Base-by-base conservation (phyloP, 31 red algal species). In the Asparagopsis taxiformis region DNA sequence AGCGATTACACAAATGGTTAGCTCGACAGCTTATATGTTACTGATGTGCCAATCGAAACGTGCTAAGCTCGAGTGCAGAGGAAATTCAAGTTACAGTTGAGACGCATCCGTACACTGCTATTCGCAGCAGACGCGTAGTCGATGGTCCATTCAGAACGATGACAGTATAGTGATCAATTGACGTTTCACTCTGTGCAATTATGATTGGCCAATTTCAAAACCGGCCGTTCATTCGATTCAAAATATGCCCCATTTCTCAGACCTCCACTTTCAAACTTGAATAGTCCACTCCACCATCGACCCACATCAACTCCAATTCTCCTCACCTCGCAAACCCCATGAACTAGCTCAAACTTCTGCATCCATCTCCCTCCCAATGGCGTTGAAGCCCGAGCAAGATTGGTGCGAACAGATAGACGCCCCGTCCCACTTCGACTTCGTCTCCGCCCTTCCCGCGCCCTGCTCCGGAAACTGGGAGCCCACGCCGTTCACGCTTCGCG, bases 391-490 rank as follows among this genome's bases (percentile, higher is more conserved):
- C 20, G 62, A 25, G 31, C 51, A 80, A 43, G 51, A 43, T 43
- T 80, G 76, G 76, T 65, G 51, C 38, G 64, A 38, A 19, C 37
- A 68, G 28, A 69, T 69, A 28, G 16, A 55, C 22, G 64, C 59
- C 63, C 76, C 76, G 22, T 35, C 33, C 9, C 59, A 43, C 21
- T 80, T 69, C 54, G 76, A 80, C 64, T 80, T 80, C 46, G 62
- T 51, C 57, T 46, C 50, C 46, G 76, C 76, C 22, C 61, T 80
- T 43, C 46, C 55, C 68, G 51, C 63, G 31, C 76, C 62, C 48
- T 80, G 76, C 37, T 68, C 76, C 53, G 30, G 51, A 25, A 61
- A 67, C 63, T 34, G 62, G 23, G 51, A 80, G 51, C 39, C 53
- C 51, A 69, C 68, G 17, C 76, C 76, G 11, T 61, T 61, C 1